Conservation (phyloP, 2,329 filamentous ascomycete species). For the Cytospora piceae region DNA sequence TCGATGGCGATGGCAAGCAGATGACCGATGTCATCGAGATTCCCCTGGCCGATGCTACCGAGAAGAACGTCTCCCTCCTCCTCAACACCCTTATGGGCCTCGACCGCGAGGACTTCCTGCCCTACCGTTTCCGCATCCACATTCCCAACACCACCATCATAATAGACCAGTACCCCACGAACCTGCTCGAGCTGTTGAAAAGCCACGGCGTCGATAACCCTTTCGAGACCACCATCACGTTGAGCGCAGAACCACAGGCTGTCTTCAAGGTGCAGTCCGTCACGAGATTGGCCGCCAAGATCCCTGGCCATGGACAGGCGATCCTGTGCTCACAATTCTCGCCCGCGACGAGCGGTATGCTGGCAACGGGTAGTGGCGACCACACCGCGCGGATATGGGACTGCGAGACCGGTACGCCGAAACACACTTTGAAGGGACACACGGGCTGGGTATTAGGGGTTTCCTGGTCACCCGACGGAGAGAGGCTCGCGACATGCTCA, state of each 20-base stretch:
- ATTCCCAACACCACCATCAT: conserved; percentile 57
- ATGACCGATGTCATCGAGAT: conserved; percentile 72
- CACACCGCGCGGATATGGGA: conserved; percentile 93
- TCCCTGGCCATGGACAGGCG: conserved; percentile 88
- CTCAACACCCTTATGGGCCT: conserved; percentile 77
- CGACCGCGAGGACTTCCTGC: conserved; percentile 63
- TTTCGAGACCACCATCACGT: conserved; percentile 55
- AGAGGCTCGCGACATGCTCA: conserved; percentile 81
- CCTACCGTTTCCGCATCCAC: conserved; percentile 64
- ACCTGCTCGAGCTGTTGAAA: conserved; percentile 58
- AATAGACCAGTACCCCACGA: conserved; percentile 59
- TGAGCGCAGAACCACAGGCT: conserved; percentile 77
- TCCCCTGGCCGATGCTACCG: conserved; percentile 80
- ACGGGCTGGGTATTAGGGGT: conserved; percentile 89
- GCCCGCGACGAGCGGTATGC: conserved; percentile 72
- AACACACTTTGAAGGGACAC: conserved; percentile 84
- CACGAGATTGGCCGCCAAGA: conserved; percentile 84
- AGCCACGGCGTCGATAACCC: conserved; percentile 61
- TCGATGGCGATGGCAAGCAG: conserved; percentile 78
- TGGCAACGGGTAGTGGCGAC: conserved; percentile 90
- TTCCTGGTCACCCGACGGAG: conserved; percentile 83
- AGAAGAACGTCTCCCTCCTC: conserved; percentile 86
- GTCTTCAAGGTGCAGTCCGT: conserved; percentile 93
- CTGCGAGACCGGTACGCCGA: conserved; percentile 87
- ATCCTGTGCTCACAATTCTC: conserved; percentile 88